phyloP scores from a whole-genome alignment of 176 grass and related monocot genomes.

The Musa acuminata region DNA sequence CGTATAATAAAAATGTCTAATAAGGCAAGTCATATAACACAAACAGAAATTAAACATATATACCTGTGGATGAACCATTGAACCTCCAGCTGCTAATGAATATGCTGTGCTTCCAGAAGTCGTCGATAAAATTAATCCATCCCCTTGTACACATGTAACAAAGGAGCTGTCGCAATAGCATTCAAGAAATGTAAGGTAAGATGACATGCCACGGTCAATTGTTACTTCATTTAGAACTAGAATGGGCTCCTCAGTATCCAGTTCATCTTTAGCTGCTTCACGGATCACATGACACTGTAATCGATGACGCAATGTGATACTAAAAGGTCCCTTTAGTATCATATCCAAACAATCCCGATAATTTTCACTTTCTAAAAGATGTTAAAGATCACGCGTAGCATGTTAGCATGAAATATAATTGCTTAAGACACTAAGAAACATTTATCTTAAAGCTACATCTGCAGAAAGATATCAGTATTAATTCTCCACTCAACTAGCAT shows the following conservation, averaged over 20 bases:
- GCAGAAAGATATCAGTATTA: background rate
- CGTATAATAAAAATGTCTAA: too few relatives aligned
- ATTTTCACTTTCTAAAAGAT: constrained; percentile 58
- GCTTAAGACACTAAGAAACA: background rate
- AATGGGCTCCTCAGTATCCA: constrained; percentile 68
- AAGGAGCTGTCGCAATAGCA: constrained; percentile 92
- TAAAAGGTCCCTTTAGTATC: constrained; percentile 64
- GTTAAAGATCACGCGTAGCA: constrained; percentile 39
- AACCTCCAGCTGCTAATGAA: constrained; percentile 87
- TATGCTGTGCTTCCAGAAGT: constrained; percentile 96
- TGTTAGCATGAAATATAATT: constrained; percentile 1
- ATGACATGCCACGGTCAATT: constrained; percentile 88
- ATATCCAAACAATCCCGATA: constrained; percentile 63
- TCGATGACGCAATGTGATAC: constrained; percentile 77
- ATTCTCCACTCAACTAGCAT: background rate
- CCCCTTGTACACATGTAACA: constrained; percentile 90
- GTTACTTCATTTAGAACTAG: constrained; percentile 85
- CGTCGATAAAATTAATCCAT: constrained; percentile 83
- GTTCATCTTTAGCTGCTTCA: constrained; percentile 76
- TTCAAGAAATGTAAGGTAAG: constrained; percentile 88
- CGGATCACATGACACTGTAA: constrained; percentile 90
- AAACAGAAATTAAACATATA: background rate
- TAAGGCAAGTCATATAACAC: too few relatives aligned
- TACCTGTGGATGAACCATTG: constrained; percentile 99
- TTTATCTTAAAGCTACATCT: background rate